Evolutionary conservation across 257 asterid genomes (phyloP), one percentile per base, ranked within the genome.

Genomic region (Fraxinus quadrangulata): DNA sequence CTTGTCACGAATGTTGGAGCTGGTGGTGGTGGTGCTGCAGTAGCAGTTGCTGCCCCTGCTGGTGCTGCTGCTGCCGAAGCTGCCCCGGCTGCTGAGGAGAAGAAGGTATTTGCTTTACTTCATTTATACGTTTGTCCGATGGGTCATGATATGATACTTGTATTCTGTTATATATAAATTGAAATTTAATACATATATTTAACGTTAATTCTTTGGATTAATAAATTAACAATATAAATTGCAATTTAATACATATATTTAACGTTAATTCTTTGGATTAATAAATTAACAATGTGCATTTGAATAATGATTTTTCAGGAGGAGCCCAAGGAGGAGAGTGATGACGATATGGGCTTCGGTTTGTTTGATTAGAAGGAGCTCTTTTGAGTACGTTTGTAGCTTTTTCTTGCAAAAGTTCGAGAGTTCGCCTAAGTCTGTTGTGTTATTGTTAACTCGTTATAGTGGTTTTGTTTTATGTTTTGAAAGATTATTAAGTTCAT

Each of bases 281-380:
- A 59, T 74, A 49, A 73, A 47, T 70, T 73, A 24, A 70, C 33
- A 3, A 31, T 31, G 65, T 24, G 33, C 67, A 5, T 40, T 39
- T 73, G 5, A 3, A 40, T 10, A 7, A 23, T 63, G 9, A 1
- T 49, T 37, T 47, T 68, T 66, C 90, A 88, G 90, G 92, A 81
- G 83, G 92, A 86, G 70, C 78, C 82, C 0, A 86, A 87, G 83
- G 91, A 89, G 66, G 93, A 89, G 80, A 87, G 89, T 17, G 93
- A 87, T 19, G 93, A 89, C 0, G 91, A 89, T 19, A 82, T 85
- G 87, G 88, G 88, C 47, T 83, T 83, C 80, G 79, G 88, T 39
- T 87, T 89, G 80, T 89, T 89, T 33, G 93, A 87, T 73, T 89
- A 87, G 47, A 71, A 69, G 77, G 65, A 67, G 21, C 36, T 21